phyloP scores from a whole-genome alignment of 1,139 yeast genomes.

The Candida tropicalis region DNA sequence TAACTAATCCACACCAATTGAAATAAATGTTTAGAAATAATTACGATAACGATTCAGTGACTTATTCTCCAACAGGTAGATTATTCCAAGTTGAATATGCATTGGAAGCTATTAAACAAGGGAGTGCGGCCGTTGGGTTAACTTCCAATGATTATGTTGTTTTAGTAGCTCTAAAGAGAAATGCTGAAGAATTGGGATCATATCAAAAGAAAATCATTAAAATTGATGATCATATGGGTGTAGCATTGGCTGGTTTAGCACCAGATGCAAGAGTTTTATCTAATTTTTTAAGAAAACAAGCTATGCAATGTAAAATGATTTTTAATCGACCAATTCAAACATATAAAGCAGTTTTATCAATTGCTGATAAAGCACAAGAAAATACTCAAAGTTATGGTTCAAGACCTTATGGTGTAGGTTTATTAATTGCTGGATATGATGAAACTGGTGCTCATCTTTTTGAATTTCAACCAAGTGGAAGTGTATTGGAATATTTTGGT shows the following conservation, averaged over 20 bases:
- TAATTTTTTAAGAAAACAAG: constrained; percentile 86
- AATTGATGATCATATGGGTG: constrained; percentile 91
- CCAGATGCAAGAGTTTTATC: constrained; percentile 96
- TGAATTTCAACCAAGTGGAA: constrained; percentile 96
- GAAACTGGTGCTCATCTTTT: constrained; percentile 92
- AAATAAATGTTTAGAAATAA: constrained; percentile 85
- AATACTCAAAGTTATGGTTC: constrained; percentile 96
- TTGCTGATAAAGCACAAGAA: constrained; percentile 96
- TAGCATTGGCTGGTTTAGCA: constrained; percentile 95
- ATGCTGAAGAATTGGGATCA: constrained; percentile 96
- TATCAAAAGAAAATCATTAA: constrained; percentile 92
- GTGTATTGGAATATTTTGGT: constrained; percentile 87
- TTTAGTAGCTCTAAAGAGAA: constrained; percentile 89
- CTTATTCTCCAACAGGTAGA: constrained; percentile 97
- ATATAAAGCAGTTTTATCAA: constrained; percentile 77
- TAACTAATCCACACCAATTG: constrained; percentile 1
- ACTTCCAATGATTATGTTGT: constrained; percentile 87
- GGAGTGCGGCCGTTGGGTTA: constrained; percentile 95
- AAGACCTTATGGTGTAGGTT: constrained; percentile 97
- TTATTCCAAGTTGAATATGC: constrained; percentile 96
- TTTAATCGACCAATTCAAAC: constrained; percentile 88
- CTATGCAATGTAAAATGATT: constrained; percentile 83
- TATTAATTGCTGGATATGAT: constrained; percentile 88
- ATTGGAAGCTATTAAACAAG: constrained; percentile 95
- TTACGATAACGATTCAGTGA: constrained; percentile 96